A percentile compares a stretch with the other conserved stretches of the same genome.
Evolutionary conservation across 2,329 filamentous ascomycete species (phyloP).

Genomic region (Scedosporium aurantiacum): DNA sequence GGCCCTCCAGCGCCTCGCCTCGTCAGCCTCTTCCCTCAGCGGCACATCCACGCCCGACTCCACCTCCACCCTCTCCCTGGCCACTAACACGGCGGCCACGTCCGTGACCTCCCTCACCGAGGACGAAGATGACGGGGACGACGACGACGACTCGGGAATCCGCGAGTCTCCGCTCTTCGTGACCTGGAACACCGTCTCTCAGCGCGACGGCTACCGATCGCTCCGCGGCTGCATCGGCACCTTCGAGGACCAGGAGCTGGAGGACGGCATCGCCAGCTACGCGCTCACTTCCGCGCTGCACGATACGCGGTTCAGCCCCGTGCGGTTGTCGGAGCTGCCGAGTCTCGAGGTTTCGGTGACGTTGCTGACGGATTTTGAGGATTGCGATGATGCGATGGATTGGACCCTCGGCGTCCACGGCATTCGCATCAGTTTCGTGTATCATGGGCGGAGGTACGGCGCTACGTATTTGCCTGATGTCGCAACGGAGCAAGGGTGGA

Average conservation of each 20-base stretch:
- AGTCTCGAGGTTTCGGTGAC: conserved; percentile 59
- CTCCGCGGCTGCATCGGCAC: conserved; percentile 95
- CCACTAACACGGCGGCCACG: conserved; percentile 27
- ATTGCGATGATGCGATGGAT: conserved; percentile 60
- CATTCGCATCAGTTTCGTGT: conserved; percentile 72
- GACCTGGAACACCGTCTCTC: conserved; percentile 12
- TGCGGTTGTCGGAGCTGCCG: conserved; percentile 42
- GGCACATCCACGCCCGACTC: conserved; percentile 24
- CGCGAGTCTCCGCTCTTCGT: conserved; percentile 37
- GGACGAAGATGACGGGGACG: conserved; percentile 5
- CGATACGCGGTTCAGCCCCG: conserved; percentile 50
- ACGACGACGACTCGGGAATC: conserved; percentile 27
- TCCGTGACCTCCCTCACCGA: conserved; percentile 83
- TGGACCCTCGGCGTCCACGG: conserved; percentile 85
- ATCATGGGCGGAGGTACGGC: conserved; percentile 62
- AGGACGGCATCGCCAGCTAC: conserved; percentile 64
- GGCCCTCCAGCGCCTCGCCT: conserved; percentile 29
- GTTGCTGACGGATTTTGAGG: conserved; percentile 76
- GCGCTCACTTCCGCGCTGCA: conserved; percentile 66
- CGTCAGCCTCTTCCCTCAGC: conserved; percentile 12
- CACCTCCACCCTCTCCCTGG: conserved; percentile 22
- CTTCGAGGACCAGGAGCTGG: conserved; percentile 68
- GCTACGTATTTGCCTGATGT: conserved; percentile 91
- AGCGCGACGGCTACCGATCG: conserved; percentile 36
- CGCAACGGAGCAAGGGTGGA: conserved; percentile 86